These are phyloP conservation scores for Mangifera indica DNA, from an alignment of 345 rosid species.

Conservation along the genomic window DNA sequence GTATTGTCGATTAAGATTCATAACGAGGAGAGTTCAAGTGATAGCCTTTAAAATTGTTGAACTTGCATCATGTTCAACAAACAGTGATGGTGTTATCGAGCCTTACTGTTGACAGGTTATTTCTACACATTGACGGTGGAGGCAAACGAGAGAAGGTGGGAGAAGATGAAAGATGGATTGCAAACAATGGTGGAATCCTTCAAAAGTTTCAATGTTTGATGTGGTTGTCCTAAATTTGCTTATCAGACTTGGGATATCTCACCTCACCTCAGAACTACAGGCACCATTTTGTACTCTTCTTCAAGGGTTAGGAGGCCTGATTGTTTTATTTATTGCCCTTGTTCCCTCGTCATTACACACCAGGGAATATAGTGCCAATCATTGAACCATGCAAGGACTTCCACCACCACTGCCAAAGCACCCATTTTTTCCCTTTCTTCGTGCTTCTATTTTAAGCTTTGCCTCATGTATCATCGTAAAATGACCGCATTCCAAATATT, in stretches of 20 bases:
- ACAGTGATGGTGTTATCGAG: background rate
- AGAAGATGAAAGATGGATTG: slow-evolving; percentile 82
- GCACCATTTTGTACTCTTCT: slow-evolving; percentile 23
- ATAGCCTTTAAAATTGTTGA: background rate
- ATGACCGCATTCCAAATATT: too few relatives aligned
- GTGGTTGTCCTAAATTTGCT: background rate
- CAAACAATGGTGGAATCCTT: slow-evolving; percentile 73
- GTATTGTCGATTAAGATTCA: background rate
- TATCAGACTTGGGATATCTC: background rate
- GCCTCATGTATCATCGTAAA: too few relatives aligned
- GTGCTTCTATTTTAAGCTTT: too few relatives aligned
- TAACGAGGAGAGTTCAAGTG: background rate
- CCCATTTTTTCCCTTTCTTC: too few relatives aligned
- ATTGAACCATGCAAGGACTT: background rate
- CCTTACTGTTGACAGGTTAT: slow-evolving; percentile 48
- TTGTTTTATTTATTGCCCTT: background rate
- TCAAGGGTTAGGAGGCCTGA: background rate
- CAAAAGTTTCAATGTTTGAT: slow-evolving; percentile 52
- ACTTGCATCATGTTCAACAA: background rate
- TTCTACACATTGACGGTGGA: slow-evolving; percentile 86
- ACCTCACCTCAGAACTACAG: slow-evolving; percentile 1
- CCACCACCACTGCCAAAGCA: background rate
- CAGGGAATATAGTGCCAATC: background rate
- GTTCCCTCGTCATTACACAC: background rate
- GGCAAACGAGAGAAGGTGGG: slow-evolving; percentile 91